Evolutionary conservation across 805 yeast species (phyloP), one percentile per base, ranked within the genome.

Genomic region (Saccharomycopsis fermentans): DNA sequence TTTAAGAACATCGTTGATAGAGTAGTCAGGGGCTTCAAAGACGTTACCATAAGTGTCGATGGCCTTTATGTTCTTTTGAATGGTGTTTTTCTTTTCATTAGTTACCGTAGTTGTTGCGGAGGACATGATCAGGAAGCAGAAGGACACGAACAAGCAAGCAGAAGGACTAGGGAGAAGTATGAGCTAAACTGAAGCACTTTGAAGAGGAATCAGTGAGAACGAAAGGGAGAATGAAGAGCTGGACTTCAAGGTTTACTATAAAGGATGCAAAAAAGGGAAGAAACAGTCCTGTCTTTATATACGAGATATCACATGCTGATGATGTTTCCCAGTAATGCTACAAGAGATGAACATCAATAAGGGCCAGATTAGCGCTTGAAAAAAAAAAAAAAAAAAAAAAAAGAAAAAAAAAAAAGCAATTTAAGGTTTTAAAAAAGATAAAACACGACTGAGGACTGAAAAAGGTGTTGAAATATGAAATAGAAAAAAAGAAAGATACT

Each of bases 1-100:
- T 55, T 74, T 72, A 60, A 82, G 70, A 56, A 82, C 75, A 60
- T 81, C 84, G 68, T 77, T 79, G 66, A 82, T 81, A 60, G 84
- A 71, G 70, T 72, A 82, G 64, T 82, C 84, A n/a, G 87, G 87
- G 4, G 78, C 86, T 55, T 75, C 73, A 68, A 81, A 82, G 26
- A 71, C 77, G 27, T 78, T 73, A 54, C 87, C 87, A 61, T 71
- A 65, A 21, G 83, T 76, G 66, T 80, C 80, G 55, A 75, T 71
- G 37, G 83, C 81, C n/a, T 68, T 65, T n/a, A 63, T 40, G 21
- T 21, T 61, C 61, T 48, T 34, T 24, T 40, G 34, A 39, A 21
- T 17, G 24, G 27, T n/a, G 17, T 36, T 3, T 2, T 34, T 21
- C 29, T 17, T 53, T 6, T 11, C 52, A 54, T 58, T 48, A 35